Evolutionary conservation across 2,329 filamentous ascomycete species (phyloP).

Genomic region (Fusarium sp.): DNA sequence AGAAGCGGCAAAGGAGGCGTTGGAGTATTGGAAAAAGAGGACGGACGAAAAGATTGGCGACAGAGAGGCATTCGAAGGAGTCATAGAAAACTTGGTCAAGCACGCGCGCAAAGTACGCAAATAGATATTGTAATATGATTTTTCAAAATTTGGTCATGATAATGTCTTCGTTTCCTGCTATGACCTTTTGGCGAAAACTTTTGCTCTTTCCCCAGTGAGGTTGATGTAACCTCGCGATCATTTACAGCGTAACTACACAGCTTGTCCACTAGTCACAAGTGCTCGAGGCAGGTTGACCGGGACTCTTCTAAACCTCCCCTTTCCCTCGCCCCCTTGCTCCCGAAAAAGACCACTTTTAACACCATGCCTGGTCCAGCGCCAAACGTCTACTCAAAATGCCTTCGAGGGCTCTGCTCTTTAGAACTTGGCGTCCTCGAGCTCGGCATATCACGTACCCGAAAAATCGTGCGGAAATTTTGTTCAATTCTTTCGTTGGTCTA

Average conservation of each 20-base stretch:
- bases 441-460: conserved; percentile 37
- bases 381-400: conserved; percentile 48
- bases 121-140: conserved; percentile 55
- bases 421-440: conserved; percentile 39
- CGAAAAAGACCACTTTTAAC: conserved; percentile 44
- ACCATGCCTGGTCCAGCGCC: conserved; percentile 46
- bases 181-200: conserved; percentile 38
- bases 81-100: conserved; percentile 96
- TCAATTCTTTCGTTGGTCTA: conserved; percentile 34
- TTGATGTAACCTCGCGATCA: conserved; percentile 43
- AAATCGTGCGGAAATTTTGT: conserved; percentile 41
- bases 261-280: conserved; percentile 36
- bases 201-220: conserved; percentile 39
- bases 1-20: conserved; percentile 77
- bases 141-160: conserved; percentile 30
- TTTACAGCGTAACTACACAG: conserved; percentile 45
- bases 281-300: conserved; percentile 16
- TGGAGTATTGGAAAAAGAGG: conserved; percentile 89
- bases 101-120: conserved; percentile 89
- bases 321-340: conserved; percentile 29
- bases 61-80: conserved; percentile 92
- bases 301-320: conserved; percentile 24
- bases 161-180: conserved; percentile 41
- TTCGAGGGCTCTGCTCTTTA: conserved; percentile 33
- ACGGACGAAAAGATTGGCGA: conserved; percentile 90